Base-by-base conservation (phyloP, 352 stramenopile species). In the Phytopythium kandeliae region DNA sequence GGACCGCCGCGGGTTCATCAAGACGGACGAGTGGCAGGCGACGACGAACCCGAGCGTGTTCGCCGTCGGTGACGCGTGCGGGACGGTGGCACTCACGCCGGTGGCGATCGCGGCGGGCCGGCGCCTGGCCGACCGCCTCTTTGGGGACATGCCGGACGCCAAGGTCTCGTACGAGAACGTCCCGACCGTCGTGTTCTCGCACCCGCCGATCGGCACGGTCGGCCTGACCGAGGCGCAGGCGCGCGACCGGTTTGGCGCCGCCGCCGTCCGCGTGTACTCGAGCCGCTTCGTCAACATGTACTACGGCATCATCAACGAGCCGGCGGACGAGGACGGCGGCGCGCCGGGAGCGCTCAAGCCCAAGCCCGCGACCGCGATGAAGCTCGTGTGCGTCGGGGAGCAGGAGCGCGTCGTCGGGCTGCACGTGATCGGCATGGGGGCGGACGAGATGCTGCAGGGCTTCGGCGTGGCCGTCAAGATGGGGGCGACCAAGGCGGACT, bases 391-490 rank as follows among this genome's bases (percentile, higher is more conserved):
- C 55, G 66, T 75, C 11, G 92, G 90, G 31, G 58, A 78, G 24
- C 62, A 95, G 1, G 90, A 98, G 67, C 85, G 82, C 30, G 95
- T 99, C 24, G 94, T 99, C 34, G 97, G 97, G 41, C 69, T 99
- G 8, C 97, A 99, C 68, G 72, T 98, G 41, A 95, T 98, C 46
- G 97, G 96, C 47, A 86, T 96, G 59, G 90, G 74, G 16, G 89
- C 89, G 7, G 97, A 99, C 69, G 97, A 99, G 80, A 98, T 99
- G 71, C 68, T 99, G 56, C 97, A 99, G 74, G 97, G 97, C 52
- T 99, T 99, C 65, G 97, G 86, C 48, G 94, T 99, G 21, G 97
- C 97, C 2, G 89, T 99, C 57, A 99, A 99, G 69, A 98, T 98
- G 90, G 95, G 94, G 41, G 95, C 94, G 7, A 99, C 95, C 45